Evolutionary conservation across 2,329 filamentous ascomycete genomes (phyloP).

Genomic region (Exophiala phaeomuriformis): DNA sequence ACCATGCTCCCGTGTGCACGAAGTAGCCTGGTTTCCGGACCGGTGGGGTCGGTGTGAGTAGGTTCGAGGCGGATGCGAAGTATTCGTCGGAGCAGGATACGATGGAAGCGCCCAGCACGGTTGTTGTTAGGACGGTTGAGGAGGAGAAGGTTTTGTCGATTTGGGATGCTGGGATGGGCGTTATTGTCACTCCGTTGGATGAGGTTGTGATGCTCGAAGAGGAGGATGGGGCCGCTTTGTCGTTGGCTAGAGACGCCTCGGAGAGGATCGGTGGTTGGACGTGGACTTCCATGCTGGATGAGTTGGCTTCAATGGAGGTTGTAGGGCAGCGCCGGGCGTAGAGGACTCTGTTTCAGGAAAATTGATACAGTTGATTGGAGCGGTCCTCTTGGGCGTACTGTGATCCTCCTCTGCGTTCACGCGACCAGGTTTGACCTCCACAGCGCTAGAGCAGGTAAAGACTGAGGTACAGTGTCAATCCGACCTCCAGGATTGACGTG

Average conservation of each 20-base stretch:
- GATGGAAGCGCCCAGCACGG: conserved; percentile 46
- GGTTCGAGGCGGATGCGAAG: conserved; percentile 54
- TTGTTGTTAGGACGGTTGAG: conserved; percentile 43
- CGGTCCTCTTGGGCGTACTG: no score
- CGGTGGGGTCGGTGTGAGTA: conserved; percentile 50
- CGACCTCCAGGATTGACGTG: no score
- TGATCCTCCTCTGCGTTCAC: no score
- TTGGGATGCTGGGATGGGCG: conserved; percentile 38
- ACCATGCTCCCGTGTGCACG: conserved; percentile 55
- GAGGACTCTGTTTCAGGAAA: no score
- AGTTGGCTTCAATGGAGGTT: no score
- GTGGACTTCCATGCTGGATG: conserved; percentile 16
- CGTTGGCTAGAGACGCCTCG: no score
- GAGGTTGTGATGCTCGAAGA: conserved; percentile 9
- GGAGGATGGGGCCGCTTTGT: no score
- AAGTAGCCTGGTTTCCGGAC: conserved; percentile 53
- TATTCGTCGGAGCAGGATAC: conserved; percentile 54
- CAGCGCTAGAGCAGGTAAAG: no score
- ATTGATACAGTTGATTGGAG: no score
- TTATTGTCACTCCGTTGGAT: conserved; percentile 14
- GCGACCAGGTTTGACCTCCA: no score
- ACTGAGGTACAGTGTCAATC: no score
- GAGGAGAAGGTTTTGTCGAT: conserved; percentile 51
- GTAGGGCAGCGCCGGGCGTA: no score
- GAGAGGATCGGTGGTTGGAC: conserved; percentile 14